These are phyloP conservation scores for Chlorella sp. DNA, from an alignment of 139 green algal genomes.

Conservation along the genomic window DNA sequence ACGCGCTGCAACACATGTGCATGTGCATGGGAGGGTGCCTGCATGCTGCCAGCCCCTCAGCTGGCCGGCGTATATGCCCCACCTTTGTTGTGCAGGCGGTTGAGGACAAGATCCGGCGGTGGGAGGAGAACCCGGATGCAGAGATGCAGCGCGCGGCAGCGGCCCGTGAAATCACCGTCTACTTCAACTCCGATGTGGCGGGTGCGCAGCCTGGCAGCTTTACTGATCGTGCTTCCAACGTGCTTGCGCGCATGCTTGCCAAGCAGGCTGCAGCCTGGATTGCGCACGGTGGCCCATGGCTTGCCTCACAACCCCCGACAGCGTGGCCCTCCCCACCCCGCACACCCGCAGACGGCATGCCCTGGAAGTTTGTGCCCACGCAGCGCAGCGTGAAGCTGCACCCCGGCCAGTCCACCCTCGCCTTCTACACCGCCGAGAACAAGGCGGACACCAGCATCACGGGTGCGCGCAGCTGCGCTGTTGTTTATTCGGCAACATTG, in stretches of 20 bases:
- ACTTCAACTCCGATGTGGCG: slow-evolving; percentile 92
- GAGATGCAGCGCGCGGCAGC: slow-evolving; percentile 65
- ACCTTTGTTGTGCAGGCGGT: slow-evolving; percentile 57
- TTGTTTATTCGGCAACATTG: too few species aligned
- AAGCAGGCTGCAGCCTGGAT: background rate
- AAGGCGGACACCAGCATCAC: slow-evolving; percentile 71
- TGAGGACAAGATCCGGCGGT: slow-evolving; percentile 80
- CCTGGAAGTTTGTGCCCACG: slow-evolving; percentile 92
- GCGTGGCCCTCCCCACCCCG: background rate
- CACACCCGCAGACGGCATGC: slow-evolving; percentile 72
- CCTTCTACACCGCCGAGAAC: slow-evolving; percentile 97
- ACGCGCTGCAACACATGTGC: too few species aligned
- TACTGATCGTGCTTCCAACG: background rate
- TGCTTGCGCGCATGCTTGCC: background rate
- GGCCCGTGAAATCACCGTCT: slow-evolving; percentile 75
- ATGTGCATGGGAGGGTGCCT: too few species aligned
- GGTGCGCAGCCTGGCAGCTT: background rate
- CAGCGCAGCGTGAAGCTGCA: slow-evolving; percentile 76
- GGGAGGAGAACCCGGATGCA: slow-evolving; percentile 60
- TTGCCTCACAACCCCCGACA: background rate
- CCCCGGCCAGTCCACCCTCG: slow-evolving; percentile 94
- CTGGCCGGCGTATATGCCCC: too few species aligned
- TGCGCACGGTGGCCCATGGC: background rate
- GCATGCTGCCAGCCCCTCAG: too few species aligned
- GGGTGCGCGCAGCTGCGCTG: slow-evolving; percentile 20